Evolutionary conservation across 2,329 filamentous ascomycete species (phyloP).

Genomic region (Metarhizium anisopliae): DNA sequence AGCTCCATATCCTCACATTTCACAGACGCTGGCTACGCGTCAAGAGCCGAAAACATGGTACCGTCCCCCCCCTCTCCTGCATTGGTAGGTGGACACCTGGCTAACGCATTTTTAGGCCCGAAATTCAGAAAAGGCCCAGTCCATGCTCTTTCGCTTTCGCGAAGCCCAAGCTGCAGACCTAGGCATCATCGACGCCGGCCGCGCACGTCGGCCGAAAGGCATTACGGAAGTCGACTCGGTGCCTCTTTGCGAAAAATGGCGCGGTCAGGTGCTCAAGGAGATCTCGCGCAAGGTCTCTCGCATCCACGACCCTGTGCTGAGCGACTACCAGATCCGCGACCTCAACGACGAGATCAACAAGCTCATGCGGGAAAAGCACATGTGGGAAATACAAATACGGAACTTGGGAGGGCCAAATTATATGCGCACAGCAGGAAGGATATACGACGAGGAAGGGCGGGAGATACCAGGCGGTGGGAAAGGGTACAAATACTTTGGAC

Average conservation of each 20-base stretch:
- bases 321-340: slow-evolving; percentile 94
- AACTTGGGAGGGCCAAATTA: slow-evolving; percentile 97
- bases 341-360: slow-evolving; percentile 99
- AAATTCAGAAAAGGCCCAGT: slow-evolving; percentile 97
- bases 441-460: slow-evolving; percentile 65
- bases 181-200: slow-evolving; percentile 88
- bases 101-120: slow-evolving; percentile 54
- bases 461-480: slow-evolving; percentile 71
- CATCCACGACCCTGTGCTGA: slow-evolving; percentile 86
- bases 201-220: slow-evolving; percentile 79
- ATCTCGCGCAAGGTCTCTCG: slow-evolving; percentile 93
- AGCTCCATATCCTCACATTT: not conserved
- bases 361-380: slow-evolving; percentile 96
- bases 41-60: slow-evolving; percentile 2
- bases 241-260: slow-evolving; percentile 91
- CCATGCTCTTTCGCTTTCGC: slow-evolving; percentile 99
- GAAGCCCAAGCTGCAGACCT: slow-evolving; percentile 93
- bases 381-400: slow-evolving; percentile 96
- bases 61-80: not conserved
- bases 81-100: not conserved
- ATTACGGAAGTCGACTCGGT: slow-evolving; percentile 83
- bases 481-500: slow-evolving; percentile 89
- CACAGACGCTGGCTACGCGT: not conserved
- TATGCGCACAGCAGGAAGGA: slow-evolving; percentile 63
- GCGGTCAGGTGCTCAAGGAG: slow-evolving; percentile 93